phyloP scores from a whole-genome alignment of 2,329 filamentous ascomycete genomes.

The Phialocephala subalpina region DNA sequence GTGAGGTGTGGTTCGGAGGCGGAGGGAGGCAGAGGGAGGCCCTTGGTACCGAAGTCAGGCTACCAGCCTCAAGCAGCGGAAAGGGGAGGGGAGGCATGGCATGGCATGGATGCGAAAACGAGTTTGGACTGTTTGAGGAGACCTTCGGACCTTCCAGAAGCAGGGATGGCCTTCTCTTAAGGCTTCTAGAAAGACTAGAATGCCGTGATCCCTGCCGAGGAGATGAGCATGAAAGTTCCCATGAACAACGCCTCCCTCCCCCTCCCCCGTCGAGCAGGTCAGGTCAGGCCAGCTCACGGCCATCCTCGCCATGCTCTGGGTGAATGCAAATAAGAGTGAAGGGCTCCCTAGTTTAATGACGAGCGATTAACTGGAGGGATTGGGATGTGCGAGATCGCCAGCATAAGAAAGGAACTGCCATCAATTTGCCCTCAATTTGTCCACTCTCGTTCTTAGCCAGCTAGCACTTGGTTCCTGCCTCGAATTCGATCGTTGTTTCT shows the following conservation, averaged over 20 bases:
- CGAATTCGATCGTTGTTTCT: neutral
- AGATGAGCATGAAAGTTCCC: slow-evolving; percentile 1
- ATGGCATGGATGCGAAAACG: neutral
- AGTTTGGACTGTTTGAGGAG: neutral
- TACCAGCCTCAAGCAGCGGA: neutral
- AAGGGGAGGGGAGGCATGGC: neutral
- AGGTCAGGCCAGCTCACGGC: no score
- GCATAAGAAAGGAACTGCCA: slow-evolving; percentile 1
- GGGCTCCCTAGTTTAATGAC: neutral
- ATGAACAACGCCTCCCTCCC: neutral
- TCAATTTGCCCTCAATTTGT: neutral
- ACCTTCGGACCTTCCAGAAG: slow-evolving; percentile 6
- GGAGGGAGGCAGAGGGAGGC: no score
- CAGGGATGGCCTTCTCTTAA: slow-evolving; percentile 2
- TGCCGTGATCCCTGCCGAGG: slow-evolving; percentile 1
- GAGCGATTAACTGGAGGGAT: neutral
- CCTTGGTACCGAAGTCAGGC: neutral
- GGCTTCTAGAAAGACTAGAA: slow-evolving; percentile 1
- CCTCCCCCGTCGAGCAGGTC: no score
- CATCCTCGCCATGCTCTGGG: no score
- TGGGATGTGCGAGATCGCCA: neutral
- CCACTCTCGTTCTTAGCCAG: neutral
- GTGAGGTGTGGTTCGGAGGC: no score
- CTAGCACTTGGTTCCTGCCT: neutral
- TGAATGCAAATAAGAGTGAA: no score